Percentiles rank a stretch among this genome's conserved stretches.
These are phyloP conservation scores for Pythium sp. DNA, from an alignment of 352 stramenopile genomes.

Conservation along the genomic window DNA sequence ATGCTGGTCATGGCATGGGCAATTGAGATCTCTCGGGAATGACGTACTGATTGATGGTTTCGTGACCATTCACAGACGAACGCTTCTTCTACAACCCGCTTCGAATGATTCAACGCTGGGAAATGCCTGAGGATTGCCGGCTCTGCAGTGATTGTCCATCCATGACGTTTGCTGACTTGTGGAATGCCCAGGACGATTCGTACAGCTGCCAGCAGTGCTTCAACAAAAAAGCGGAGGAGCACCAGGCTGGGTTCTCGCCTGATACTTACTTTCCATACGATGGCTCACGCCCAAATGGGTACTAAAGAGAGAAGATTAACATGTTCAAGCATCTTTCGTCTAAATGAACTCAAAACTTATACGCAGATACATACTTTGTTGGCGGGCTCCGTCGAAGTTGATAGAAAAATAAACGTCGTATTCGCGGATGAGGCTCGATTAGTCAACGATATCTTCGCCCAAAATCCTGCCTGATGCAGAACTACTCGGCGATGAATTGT, in stretches of 20 bases:
- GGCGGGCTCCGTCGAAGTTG: neutral
- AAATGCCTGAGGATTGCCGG: constrained; percentile 46
- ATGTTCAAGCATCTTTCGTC: neutral
- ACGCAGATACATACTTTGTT: constrained; percentile 4
- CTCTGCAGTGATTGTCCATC: constrained; percentile 33
- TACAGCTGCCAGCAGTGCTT: constrained; percentile 52
- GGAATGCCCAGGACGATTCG: constrained; percentile 38
- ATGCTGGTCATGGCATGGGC: neutral
- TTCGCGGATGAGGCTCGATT: neutral
- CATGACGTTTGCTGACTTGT: constrained; percentile 45
- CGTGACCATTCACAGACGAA: constrained; percentile 28
- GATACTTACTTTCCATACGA: constrained; percentile 47
- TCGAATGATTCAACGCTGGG: constrained; percentile 55
- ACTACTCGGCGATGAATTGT: neutral
- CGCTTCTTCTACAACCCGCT: constrained; percentile 70
- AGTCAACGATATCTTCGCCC: neutral
- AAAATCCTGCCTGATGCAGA: neutral
- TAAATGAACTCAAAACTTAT: constrained; percentile 7
- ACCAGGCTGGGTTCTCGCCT: constrained; percentile 14
- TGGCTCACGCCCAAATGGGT: constrained; percentile 37
- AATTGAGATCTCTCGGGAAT: neutral
- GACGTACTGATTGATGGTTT: too few species aligned
- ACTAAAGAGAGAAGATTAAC: constrained; percentile 3
- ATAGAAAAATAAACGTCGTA: neutral
- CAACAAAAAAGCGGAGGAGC: constrained; percentile 23